These are phyloP conservation scores for Elongisporangium anandrum DNA, from an alignment of 352 stramenopile species.

Conservation along the genomic window DNA sequence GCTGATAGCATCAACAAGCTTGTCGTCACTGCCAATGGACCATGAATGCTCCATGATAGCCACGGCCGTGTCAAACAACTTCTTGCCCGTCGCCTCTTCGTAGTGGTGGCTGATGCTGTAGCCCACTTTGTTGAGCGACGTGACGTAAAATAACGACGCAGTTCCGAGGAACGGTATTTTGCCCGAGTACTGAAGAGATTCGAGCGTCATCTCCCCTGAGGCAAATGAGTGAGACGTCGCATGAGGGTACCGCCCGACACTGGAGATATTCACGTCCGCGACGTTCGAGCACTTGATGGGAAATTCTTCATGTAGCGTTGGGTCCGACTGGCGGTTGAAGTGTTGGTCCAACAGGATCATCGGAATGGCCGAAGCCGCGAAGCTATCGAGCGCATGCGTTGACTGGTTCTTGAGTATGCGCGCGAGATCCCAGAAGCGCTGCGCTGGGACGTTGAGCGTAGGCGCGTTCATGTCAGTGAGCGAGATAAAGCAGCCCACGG, in stretches of 20 bases:
- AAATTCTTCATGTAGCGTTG: slow-evolving; percentile 22
- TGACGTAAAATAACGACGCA: slow-evolving; percentile 2
- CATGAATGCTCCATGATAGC: background rate
- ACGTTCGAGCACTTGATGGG: slow-evolving; percentile 22
- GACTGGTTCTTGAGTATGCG: slow-evolving; percentile 26
- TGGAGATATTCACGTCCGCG: slow-evolving; percentile 18
- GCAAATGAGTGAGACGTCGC: slow-evolving; percentile 22
- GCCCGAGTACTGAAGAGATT: background rate
- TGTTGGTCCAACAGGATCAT: slow-evolving; percentile 26
- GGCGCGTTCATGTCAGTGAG: slow-evolving; percentile 16
- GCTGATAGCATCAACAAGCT: background rate
- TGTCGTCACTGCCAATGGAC: background rate
- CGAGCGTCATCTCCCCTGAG: background rate
- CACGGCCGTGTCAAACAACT: background rate
- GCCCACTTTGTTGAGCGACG: slow-evolving; percentile 1
- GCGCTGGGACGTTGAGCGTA: slow-evolving; percentile 14
- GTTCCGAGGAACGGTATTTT: background rate
- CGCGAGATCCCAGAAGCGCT: slow-evolving; percentile 40
- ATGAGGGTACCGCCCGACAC: slow-evolving; percentile 23
- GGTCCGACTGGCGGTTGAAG: slow-evolving; percentile 16
- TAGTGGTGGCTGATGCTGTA: slow-evolving; percentile 4
- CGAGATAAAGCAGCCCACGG: slow-evolving; percentile 33
- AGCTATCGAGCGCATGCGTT: slow-evolving; percentile 12
- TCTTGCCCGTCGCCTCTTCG: background rate
- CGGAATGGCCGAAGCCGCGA: slow-evolving; percentile 11